Conservation (phyloP, 176 grass and related monocot species). For the Urochloa ruziziensis region DNA sequence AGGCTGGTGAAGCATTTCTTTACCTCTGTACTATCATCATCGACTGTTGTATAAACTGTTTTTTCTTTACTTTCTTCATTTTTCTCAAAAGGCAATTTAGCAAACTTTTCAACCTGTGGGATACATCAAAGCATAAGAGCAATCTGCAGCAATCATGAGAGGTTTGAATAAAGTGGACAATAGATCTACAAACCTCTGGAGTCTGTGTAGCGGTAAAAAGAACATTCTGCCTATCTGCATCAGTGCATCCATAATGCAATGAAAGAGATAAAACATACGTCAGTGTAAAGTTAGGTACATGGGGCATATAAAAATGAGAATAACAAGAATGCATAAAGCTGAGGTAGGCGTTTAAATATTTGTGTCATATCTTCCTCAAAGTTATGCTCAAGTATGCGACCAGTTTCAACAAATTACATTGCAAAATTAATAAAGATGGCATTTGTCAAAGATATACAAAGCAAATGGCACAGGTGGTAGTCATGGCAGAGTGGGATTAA, state of each 20-base stretch:
- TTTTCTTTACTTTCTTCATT: constrained; percentile 76
- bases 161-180: background rate
- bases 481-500: too few species aligned
- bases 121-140: constrained; percentile 19
- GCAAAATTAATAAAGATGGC: constrained; percentile 11
- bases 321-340: constrained; percentile 40
- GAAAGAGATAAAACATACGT: constrained; percentile 1
- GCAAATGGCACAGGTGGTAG: too few species aligned
- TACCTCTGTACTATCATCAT: constrained; percentile 80
- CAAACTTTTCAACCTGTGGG: constrained; percentile 84
- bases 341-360: constrained; percentile 91
- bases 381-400: constrained; percentile 86
- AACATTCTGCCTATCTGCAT: constrained; percentile 89
- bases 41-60: constrained; percentile 81
- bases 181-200: constrained; percentile 59
- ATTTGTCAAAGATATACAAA: background rate
- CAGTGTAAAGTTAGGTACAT: background rate
- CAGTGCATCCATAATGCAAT: constrained; percentile 1
- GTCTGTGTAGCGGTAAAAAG: constrained; percentile 97
- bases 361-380: constrained; percentile 99
- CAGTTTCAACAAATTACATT: constrained; percentile 99
- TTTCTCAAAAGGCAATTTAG: constrained; percentile 88
- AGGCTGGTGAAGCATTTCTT: constrained; percentile 19
- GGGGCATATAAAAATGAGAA: constrained; percentile 23
- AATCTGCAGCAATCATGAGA: background rate